phyloP scores from a whole-genome alignment of 2,329 filamentous ascomycete species.

The Pestalotiopsis sp. region DNA sequence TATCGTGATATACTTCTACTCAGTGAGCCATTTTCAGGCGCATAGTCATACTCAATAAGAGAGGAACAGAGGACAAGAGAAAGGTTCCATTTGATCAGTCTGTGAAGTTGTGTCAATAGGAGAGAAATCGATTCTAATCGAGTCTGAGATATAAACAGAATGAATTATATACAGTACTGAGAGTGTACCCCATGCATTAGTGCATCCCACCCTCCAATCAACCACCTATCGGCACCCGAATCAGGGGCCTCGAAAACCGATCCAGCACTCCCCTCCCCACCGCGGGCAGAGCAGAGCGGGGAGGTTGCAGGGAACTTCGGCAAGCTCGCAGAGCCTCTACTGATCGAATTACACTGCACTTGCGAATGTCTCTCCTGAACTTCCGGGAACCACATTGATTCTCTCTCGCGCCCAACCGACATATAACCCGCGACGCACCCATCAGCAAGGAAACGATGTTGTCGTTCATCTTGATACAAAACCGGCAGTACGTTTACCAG shows the following conservation, averaged over 20 bases:
- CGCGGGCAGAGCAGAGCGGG: no score
- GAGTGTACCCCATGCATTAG: background rate
- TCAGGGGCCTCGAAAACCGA: background rate
- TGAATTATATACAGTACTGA: no score
- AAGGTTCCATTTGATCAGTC: no score
- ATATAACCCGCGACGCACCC: background rate
- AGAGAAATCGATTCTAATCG: background rate
- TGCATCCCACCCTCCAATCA: background rate
- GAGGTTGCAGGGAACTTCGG: background rate
- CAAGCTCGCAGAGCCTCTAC: background rate
- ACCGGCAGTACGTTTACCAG: conserved; percentile 39
- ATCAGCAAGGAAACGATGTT: conserved; percentile 33
- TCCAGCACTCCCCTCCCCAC: no score
- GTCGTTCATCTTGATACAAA: conserved; percentile 46
- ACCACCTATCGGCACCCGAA: background rate
- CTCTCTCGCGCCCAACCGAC: background rate
- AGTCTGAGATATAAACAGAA: background rate
- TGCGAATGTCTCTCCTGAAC: no score
- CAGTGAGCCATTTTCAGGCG: no score
- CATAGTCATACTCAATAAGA: no score
- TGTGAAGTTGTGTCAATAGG: no score
- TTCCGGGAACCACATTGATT: no score
- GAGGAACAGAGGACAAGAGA: no score
- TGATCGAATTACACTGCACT: no score
- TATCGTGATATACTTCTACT: no score